Percentiles rank a stretch among this genome's conserved stretches.
phyloP scores from a whole-genome alignment of 805 yeast species.

The Clavispora carvajalis region DNA sequence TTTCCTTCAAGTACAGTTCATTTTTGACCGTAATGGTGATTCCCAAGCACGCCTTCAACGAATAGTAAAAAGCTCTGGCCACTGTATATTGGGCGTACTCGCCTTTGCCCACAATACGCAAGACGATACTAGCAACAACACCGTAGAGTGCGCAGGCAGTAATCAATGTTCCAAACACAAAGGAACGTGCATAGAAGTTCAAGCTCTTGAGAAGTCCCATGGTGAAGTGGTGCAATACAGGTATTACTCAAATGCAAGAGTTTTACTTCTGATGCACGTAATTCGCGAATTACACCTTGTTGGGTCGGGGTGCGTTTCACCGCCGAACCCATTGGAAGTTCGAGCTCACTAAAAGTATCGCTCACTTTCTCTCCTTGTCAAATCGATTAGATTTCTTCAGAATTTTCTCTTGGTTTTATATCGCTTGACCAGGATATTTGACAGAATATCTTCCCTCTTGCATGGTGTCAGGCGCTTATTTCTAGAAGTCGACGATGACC shows the following conservation, averaged over 20 bases:
- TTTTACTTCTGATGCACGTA: background rate
- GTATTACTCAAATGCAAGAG: background rate
- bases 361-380: too few species aligned
- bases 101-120: constrained; percentile 66
- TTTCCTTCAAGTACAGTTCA: constrained; percentile 22
- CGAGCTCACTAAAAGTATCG: too few species aligned
- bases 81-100: constrained; percentile 84
- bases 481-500: too few species aligned
- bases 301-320: background rate
- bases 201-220: constrained; percentile 18
- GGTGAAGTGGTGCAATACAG: background rate
- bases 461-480: too few species aligned
- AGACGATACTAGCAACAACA: constrained; percentile 63
- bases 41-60: constrained; percentile 60
- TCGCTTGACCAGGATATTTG: too few species aligned
- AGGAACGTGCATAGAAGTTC: constrained; percentile 53
- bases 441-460: too few species aligned
- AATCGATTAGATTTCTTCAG: too few species aligned
- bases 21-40: constrained; percentile 65
- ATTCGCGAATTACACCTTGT: background rate
- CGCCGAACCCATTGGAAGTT: too few species aligned
- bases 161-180: constrained; percentile 45
- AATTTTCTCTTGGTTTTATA: too few species aligned
- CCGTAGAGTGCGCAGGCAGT: constrained; percentile 69
- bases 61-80: constrained; percentile 71